Base-by-base conservation (phyloP, 257 asterid genomes). In the Salvia hispanica region DNA sequence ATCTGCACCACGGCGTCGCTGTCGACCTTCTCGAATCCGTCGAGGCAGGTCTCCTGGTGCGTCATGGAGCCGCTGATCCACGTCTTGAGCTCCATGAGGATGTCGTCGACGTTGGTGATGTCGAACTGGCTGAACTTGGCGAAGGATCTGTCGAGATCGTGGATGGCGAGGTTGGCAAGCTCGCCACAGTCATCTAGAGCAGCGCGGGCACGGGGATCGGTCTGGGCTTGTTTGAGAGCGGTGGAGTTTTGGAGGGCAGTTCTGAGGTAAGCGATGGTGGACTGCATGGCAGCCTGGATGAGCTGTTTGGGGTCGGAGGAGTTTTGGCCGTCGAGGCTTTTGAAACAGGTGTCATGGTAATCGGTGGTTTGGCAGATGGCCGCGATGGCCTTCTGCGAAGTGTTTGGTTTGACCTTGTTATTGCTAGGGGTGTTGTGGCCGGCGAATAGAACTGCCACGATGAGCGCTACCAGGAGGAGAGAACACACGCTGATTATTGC, bases 11-110 rank as follows among this genome's bases (percentile, higher is more conserved):
- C 97, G 3, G 92, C 79, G 2, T 90, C 84, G 5, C 97, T 94
- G 0, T 47, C 15, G 7, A 83, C 60, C 0, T 72, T 70, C 6
- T 86, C 82, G 8, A 93, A 93, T 0, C 89, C 99, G 15, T 87
- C 94, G 18, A 90, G 47, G 72, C 99, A 93, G 3, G 96, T 90
- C 61, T 93, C 95, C 57, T 88, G 94, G 63, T 90, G 73, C 0
- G 99, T 90, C 28, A 90, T 70, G 8, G 99, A 91, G 2, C 90
- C 97, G 18, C 96, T 88, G 6, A 88, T 80, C 99, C 99, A 93
- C 8, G 76, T 71, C 77, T 88, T 83, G 14, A 90, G 62, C 67
- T 90, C 95, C 37, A 69, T 65, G 15, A 90, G 72, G 58, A 74
- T 64, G 43, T 64, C 74, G 9, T 86, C 77, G 2, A 90, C 71